A percentile compares a stretch with the other conserved stretches of the same genome.
These are phyloP conservation scores for Termitomyces sp. DNA, from an alignment of 768 basidiomycete genomes.

Conservation along the genomic window DNA sequence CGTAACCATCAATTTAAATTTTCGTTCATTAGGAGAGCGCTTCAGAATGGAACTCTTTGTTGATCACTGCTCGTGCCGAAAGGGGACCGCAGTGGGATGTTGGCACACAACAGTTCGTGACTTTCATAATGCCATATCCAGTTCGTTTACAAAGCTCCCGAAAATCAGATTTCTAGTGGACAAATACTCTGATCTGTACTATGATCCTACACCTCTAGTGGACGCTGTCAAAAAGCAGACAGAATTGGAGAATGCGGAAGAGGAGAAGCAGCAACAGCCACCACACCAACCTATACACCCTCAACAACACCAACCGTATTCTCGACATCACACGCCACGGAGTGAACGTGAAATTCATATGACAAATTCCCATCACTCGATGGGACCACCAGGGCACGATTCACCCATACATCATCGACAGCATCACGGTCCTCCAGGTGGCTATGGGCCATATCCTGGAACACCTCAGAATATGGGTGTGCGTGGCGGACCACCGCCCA, in stretches of 20 bases:
- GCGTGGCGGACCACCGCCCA: conserved; percentile 22
- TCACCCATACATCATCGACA: conserved; percentile 23
- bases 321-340: conserved; percentile 25
- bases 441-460: conserved; percentile 25
- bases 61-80: conserved; percentile 73
- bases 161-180: conserved; percentile 67
- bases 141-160: not conserved
- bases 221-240: conserved; percentile 44
- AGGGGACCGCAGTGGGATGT: conserved; percentile 87
- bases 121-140: not conserved
- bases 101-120: conserved; percentile 77
- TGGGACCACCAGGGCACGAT: conserved; percentile 20
- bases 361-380: conserved; percentile 20
- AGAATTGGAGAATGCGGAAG: conserved; percentile 37
- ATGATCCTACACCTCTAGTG: conserved; percentile 57
- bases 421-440: conserved; percentile 18
- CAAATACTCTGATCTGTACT: conserved; percentile 65
- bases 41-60: conserved; percentile 81
- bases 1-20: not conserved
- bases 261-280: conserved; percentile 27
- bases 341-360: conserved; percentile 25
- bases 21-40: conserved; percentile 52
- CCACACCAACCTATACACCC: conserved; percentile 19
- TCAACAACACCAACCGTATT: conserved; percentile 22
- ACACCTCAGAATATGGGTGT: conserved; percentile 25